A percentile compares a stretch with the other conserved stretches of the same genome.
Conservation (phyloP, 805 yeast genomes). For the Saturnispora ahearnii region DNA sequence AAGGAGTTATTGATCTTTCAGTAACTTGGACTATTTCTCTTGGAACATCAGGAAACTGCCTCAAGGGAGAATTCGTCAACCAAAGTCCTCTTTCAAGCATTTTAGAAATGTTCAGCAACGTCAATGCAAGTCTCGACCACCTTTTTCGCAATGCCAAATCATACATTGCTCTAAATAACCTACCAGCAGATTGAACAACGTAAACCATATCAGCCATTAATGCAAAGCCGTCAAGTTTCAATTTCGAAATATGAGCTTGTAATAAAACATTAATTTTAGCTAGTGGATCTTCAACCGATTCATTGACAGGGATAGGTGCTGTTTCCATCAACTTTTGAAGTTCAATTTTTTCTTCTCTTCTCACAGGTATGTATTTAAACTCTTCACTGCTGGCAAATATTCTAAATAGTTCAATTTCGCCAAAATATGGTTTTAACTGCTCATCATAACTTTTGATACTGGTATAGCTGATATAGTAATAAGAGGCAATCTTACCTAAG, state of each 20-base stretch:
- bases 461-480: slow-evolving; percentile 68
- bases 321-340: slow-evolving; percentile 55
- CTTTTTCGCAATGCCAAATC: slow-evolving; percentile 63
- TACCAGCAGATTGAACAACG: slow-evolving; percentile 86
- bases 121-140: slow-evolving; percentile 60
- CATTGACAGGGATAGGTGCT: slow-evolving; percentile 84
- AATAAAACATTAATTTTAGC: slow-evolving; percentile 74
- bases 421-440: slow-evolving; percentile 53
- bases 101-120: slow-evolving; percentile 57
- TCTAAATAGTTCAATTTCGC: slow-evolving; percentile 66
- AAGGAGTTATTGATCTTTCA: slow-evolving; percentile 77
- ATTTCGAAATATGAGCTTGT: slow-evolving; percentile 78
- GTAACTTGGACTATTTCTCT: slow-evolving; percentile 58
- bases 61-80: slow-evolving; percentile 75
- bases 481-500: slow-evolving; percentile 76
- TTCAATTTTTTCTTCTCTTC: slow-evolving; percentile 80
- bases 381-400: slow-evolving; percentile 79
- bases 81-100: slow-evolving; percentile 78
- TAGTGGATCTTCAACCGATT: slow-evolving; percentile 54
- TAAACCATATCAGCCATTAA: slow-evolving; percentile 88
- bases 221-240: slow-evolving; percentile 79
- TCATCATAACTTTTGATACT: slow-evolving; percentile 63
- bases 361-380: slow-evolving; percentile 71
- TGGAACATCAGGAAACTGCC: slow-evolving; percentile 75
- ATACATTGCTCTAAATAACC: slow-evolving; percentile 76